Base-by-base conservation (phyloP, 139 green algal genomes). In the Chlorella sp. region DNA sequence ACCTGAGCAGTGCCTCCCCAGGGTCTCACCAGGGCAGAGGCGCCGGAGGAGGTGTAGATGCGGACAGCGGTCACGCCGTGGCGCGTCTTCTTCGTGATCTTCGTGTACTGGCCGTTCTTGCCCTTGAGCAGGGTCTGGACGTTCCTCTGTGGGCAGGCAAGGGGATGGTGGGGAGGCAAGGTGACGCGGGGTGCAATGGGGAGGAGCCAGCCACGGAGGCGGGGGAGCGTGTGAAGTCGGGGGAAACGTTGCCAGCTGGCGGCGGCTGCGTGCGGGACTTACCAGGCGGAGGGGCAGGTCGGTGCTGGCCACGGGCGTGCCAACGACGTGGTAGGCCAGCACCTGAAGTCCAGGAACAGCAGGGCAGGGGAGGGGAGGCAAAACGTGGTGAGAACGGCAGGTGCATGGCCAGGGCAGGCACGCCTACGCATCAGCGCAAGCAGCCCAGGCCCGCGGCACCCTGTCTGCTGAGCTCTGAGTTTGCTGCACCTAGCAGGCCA, bases 51-150 rank as follows among this genome's bases (percentile, higher is more conserved):
- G 75, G 75, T 53, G 75, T 81, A 81, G 3, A 81, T 14, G 75
- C 75, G 75, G 16, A 81, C 75, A 14, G 37, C 75, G 75, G 75
- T 42, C 64, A 71, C 64, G 22, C 21, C 64, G 11, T 26, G 64
- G 64, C 21, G 64, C 11, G 3, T 9, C 75, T 81, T 81, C 34
- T 81, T 48, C 16, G 75, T 81, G 75, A 81, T 81, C 34, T 81
- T 81, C 11, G 53, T n/a, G n/a, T n/a, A 16, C 34, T 48, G 14
- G 75, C 75, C 75, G 34, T 34, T 53, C 14, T 48, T 14, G 75
- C 75, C 75, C 75, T 81, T 39, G 16, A 81, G 75, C 75, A 81
- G 75, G 75, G 75, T 81, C 75, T 81, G 75, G n/a, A 81, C 75
- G 34, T 14, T 53, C n/a, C n/a, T n/a, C 75, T 81, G 75, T 34